These are phyloP conservation scores for Vicia sativa DNA, from an alignment of 306 rosid species.

Conservation along the genomic window DNA sequence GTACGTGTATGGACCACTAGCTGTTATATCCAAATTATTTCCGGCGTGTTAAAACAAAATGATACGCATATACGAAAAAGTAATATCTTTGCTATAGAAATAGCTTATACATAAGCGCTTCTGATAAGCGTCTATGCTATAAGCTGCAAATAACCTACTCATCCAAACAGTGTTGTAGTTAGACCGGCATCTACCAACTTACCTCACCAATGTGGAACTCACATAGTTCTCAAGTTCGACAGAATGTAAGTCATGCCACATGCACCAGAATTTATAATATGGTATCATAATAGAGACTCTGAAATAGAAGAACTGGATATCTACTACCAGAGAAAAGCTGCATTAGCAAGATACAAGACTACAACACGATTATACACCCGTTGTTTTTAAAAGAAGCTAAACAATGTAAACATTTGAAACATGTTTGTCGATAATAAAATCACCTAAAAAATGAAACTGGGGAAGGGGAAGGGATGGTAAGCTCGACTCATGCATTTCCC, in stretches of 20 bases:
- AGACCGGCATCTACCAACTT: background rate
- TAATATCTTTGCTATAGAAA: background rate
- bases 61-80: background rate
- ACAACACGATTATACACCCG: background rate
- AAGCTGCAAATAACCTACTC: too few relatives aligned
- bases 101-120: too few relatives aligned
- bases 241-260: background rate
- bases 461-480: background rate
- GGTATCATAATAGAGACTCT: conserved; percentile 10
- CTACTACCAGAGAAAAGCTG: background rate
- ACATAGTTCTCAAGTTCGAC: background rate
- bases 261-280: conserved; percentile 1
- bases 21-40: background rate
- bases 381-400: conserved; percentile 16
- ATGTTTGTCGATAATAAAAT: background rate
- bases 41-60: background rate
- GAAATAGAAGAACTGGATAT: background rate
- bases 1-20: background rate
- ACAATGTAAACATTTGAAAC: background rate
- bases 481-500: conserved; percentile 16
- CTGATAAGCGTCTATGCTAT: too few relatives aligned
- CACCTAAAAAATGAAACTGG: background rate
- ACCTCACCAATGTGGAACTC: background rate
- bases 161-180: background rate
- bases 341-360: background rate